These are phyloP conservation scores for Solanum neorickii DNA, from an alignment of 257 asterid genomes.

Conservation along the genomic window DNA sequence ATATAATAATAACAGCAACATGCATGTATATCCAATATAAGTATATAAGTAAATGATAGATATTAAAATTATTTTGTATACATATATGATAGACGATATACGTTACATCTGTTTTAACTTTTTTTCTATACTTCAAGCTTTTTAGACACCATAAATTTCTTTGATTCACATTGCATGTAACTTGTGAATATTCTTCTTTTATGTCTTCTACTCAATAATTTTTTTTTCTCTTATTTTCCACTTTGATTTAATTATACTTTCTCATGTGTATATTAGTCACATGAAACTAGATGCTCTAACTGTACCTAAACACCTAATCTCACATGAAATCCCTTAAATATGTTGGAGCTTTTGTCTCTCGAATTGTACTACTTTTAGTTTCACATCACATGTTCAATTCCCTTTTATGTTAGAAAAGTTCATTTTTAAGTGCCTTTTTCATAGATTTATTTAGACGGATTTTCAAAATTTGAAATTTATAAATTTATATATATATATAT, in stretches of 20 bases:
- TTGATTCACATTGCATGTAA: neutral
- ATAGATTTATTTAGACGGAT: rapidly evolving
- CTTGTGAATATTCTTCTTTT: neutral
- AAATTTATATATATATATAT: neutral
- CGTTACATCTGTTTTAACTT: too few species aligned
- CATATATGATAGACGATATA: too few species aligned
- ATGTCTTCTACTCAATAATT: neutral
- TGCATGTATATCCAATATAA: neutral
- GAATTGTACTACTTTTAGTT: neutral
- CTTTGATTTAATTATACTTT: neutral
- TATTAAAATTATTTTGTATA: too few species aligned
- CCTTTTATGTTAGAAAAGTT: neutral
- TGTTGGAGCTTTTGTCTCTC: neutral
- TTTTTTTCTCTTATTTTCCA: neutral
- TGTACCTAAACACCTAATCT: neutral
- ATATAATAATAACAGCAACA: too few species aligned
- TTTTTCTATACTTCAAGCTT: too few species aligned
- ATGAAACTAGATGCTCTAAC: neutral
- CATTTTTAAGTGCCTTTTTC: neutral
- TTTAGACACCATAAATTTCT: neutral
- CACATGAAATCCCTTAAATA: slow-evolving; percentile 1
- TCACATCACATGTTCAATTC: neutral
- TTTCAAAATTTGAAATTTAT: neutral
- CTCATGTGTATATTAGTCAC: neutral
- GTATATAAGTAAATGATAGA: too few species aligned